These are phyloP conservation scores for Rhodomyrtus psidioides DNA, from an alignment of 441 rosid species.

Conservation along the genomic window DNA sequence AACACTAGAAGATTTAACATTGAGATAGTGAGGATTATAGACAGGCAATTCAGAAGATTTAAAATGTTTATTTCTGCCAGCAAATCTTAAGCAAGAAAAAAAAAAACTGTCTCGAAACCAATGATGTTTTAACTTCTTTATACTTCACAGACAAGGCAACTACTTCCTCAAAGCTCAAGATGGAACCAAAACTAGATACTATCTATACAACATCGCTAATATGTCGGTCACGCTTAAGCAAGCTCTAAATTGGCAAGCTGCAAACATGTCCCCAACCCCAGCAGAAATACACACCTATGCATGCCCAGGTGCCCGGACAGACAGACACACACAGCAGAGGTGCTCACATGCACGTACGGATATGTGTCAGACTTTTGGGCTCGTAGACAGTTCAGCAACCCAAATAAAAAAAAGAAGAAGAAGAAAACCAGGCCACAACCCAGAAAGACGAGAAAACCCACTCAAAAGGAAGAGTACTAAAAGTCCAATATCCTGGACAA, in stretches of 20 bases:
- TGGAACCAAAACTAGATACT: not conserved
- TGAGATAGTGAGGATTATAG: not conserved
- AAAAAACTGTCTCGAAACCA: not conserved
- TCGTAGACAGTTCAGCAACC: not conserved
- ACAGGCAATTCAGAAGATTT: not conserved
- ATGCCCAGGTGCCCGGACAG: not conserved
- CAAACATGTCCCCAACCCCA: not conserved
- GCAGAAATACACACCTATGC: not conserved
- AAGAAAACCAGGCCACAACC: not conserved
- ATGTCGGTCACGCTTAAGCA: not conserved
- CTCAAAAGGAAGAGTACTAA: not conserved
- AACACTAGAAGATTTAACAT: not conserved
- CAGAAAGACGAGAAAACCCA: not conserved
- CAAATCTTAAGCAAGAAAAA: not conserved
- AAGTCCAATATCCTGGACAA: not conserved
- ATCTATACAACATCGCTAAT: not conserved
- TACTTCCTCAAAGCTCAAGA: not conserved
- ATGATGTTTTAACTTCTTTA: not conserved
- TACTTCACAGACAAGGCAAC: not conserved
- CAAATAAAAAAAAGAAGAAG: not conserved
- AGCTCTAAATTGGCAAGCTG: not conserved
- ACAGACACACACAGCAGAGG: not conserved
- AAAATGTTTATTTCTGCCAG: not conserved
- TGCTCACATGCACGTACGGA: not conserved
- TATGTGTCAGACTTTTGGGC: not conserved